Evolutionary conservation across 306 rosid genomes (phyloP).

Genomic region (Trichosanthes truncata): DNA sequence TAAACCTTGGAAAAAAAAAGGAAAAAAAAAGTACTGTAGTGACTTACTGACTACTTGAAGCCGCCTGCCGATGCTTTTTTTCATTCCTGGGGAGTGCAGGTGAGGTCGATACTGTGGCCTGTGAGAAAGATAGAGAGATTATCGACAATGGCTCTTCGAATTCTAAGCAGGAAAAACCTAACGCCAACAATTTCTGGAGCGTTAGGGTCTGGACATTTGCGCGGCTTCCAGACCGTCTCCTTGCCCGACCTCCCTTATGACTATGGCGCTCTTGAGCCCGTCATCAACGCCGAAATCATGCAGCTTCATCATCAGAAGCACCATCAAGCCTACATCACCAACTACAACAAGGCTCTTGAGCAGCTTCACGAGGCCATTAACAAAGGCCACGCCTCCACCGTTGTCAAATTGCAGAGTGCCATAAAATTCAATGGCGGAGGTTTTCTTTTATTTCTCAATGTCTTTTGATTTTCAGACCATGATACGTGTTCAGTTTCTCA

Average conservation of each 20-base stretch:
- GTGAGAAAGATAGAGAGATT: background rate
- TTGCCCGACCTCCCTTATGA: constrained; percentile 85
- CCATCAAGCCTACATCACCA: constrained; percentile 83
- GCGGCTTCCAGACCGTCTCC: constrained; percentile 55
- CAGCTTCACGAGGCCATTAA: constrained; percentile 55
- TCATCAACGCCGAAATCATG: constrained; percentile 84
- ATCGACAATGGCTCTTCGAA: constrained; percentile 28
- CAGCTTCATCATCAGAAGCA: constrained; percentile 88
- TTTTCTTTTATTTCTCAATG: background rate
- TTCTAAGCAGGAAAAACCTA: constrained; percentile 14
- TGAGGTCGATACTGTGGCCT: background rate
- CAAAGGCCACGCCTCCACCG: constrained; percentile 36
- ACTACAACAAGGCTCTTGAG: constrained; percentile 87
- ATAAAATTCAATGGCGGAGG: constrained; percentile 51
- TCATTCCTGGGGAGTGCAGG: background rate
- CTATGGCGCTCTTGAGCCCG: constrained; percentile 83
- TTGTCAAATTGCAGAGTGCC: constrained; percentile 30
- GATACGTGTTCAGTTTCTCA: background rate
- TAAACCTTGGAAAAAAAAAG: too few relatives aligned
- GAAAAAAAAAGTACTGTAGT: too few relatives aligned
- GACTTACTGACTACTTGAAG: background rate
- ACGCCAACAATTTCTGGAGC: constrained; percentile 5
- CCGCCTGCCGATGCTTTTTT: background rate
- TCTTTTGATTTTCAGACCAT: background rate
- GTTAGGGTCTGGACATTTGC: constrained; percentile 11